Evolutionary conservation across 768 basidiomycete genomes (phyloP), one percentile per base, ranked within the genome.

Genomic region (Amanita rubescens): DNA sequence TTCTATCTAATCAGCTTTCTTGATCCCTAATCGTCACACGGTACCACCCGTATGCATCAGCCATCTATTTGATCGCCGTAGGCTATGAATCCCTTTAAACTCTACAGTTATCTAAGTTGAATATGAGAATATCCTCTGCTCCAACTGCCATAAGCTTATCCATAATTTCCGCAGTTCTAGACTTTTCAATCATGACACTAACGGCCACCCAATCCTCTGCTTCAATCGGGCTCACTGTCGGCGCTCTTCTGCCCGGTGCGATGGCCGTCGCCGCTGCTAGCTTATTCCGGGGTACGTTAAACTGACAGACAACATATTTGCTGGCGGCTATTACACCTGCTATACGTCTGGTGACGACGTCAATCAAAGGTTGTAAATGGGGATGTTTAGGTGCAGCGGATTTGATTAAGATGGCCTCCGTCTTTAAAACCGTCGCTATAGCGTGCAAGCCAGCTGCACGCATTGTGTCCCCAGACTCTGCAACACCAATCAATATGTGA

Each of bases 381-480:
- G 84, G 76, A 56, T 84, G 78, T 58, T 87, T 90, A 0, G 77
- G 74, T 15, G 71, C 69, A 49, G 72, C 76, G 1, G 89, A 91
- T 57, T 84, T 88, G 76, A 99, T 96, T 33, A 99, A 82, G 50
- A 97, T 90, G 10, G 95, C 94, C 70, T 99, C 88, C 1, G 73
- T 72, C 25, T 84, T 68, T 51, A 99, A 79, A 10, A 99, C 66
- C 9, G 93, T 97, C 12, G 85, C 87, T 62, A 99, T 97, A 37
- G 95, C 84, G 66, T 90, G 90, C 52, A 98, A 76, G 34, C 95
- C 96, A 0, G 94, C 94, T 22, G 95, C 96, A 32, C 95, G 90
- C 96, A 99, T 99, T 7, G 96, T 99, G 63, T 99, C 96, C 39
- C 96, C 96, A 15, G 95, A 99, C 71, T 98, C 95, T 94, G 65